Evolutionary conservation across 441 rosid genomes (phyloP).

Genomic region (Cnidoscolus chayamansa): DNA sequence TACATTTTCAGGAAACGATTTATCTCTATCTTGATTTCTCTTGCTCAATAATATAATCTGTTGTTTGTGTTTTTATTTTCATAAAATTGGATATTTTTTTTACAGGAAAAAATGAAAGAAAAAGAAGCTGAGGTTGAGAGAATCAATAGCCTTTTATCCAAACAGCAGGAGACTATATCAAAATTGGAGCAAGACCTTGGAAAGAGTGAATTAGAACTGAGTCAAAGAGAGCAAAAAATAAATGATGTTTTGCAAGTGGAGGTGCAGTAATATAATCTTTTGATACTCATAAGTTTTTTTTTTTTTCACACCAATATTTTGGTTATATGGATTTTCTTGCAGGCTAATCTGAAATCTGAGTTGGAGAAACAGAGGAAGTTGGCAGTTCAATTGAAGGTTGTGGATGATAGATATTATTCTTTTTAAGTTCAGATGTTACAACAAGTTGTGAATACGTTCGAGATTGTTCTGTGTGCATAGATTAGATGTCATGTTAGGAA

Average conservation of each 20-base stretch:
- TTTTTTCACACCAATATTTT: background rate
- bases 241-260: slow-evolving; percentile 58
- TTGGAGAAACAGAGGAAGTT: slow-evolving; percentile 56
- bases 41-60: background rate
- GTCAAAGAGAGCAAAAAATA: slow-evolving; percentile 62
- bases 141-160: slow-evolving; percentile 40
- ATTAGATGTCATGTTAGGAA: background rate
- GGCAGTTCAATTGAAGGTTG: slow-evolving; percentile 45
- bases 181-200: slow-evolving; percentile 73
- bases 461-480: background rate
- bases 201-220: slow-evolving; percentile 56
- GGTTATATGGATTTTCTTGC: slow-evolving; percentile 27
- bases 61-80: slow-evolving; percentile 13
- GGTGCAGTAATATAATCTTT: slow-evolving; percentile 36
- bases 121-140: slow-evolving; percentile 69
- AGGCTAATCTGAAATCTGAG: slow-evolving; percentile 55
- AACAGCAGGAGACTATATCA: slow-evolving; percentile 56
- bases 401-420: slow-evolving; percentile 1
- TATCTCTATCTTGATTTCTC: background rate
- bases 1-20: background rate
- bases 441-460: background rate
- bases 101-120: slow-evolving; percentile 63
- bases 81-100: background rate
- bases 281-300: background rate
- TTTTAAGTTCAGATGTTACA: background rate